Evolutionary conservation across 306 rosid species (phyloP).

Genomic region (Arachis hypogaea): DNA sequence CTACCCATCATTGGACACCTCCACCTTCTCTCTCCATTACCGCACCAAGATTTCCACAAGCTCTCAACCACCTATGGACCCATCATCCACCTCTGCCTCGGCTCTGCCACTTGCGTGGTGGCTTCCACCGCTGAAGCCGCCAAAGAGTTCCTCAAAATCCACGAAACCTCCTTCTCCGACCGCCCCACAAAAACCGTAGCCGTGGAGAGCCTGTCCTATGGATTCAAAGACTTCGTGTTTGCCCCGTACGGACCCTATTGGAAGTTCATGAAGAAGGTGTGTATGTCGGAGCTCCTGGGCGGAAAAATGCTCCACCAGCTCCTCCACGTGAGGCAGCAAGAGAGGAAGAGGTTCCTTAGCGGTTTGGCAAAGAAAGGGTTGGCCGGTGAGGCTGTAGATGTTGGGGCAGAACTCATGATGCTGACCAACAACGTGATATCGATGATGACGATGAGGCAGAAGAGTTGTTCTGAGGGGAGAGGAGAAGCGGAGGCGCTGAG

Average conservation of each 20-base stretch:
- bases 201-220: conserved; percentile 46
- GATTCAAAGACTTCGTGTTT: conserved; percentile 46
- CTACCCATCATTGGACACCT: conserved; percentile 60
- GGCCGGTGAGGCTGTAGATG: conserved; percentile 42
- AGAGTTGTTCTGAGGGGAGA: conserved; percentile 42
- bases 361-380: conserved; percentile 31
- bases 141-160: conserved; percentile 55
- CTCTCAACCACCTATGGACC: conserved; percentile 54
- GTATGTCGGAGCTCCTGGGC: conserved; percentile 66
- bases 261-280: conserved; percentile 63
- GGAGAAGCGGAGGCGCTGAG: conserved; percentile 42
- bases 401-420: conserved; percentile 48
- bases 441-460: conserved; percentile 51
- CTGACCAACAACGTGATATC: conserved; percentile 49
- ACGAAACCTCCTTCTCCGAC: conserved; percentile 52
- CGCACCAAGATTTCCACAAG: conserved; percentile 48
- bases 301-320: conserved; percentile 47
- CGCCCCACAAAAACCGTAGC: conserved; percentile 39
- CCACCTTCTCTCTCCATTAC: conserved; percentile 40
- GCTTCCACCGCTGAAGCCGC: conserved; percentile 57
- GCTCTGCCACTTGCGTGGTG: conserved; percentile 48
- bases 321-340: conserved; percentile 50
- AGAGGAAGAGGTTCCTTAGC: conserved; percentile 41
- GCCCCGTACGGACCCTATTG: conserved; percentile 55
- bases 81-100: conserved; percentile 49